Evolutionary conservation across 768 basidiomycete genomes (phyloP).

Genomic region (Leucocoprinus birnbaumii): DNA sequence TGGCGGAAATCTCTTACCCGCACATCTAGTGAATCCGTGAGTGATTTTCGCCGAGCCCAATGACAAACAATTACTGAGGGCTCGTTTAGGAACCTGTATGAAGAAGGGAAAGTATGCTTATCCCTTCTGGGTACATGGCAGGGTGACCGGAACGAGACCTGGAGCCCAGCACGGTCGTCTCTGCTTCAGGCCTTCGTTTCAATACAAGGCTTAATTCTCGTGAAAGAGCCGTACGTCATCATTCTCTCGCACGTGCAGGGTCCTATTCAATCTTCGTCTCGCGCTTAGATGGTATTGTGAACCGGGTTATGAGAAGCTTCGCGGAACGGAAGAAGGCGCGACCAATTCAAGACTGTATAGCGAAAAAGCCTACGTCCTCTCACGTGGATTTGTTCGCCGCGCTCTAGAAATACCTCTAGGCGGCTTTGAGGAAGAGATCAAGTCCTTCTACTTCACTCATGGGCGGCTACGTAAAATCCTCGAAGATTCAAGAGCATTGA

Average conservation of each 20-base stretch:
- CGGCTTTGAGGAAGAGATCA: constrained; percentile 69
- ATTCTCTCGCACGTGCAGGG: neutral
- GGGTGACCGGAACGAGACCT: constrained; percentile 84
- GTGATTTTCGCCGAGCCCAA: constrained; percentile 21
- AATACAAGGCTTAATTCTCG: constrained; percentile 90
- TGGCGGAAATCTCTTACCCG: neutral
- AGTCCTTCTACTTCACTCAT: constrained; percentile 65
- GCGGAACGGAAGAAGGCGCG: constrained; percentile 86
- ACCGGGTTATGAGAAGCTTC: constrained; percentile 89
- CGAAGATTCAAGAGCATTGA: constrained; percentile 53
- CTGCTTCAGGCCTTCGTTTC: constrained; percentile 91
- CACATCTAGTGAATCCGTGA: constrained; percentile 68
- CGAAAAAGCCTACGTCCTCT: constrained; percentile 91
- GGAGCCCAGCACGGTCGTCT: constrained; percentile 83
- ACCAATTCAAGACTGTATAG: constrained; percentile 91
- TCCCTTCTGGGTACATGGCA: constrained; percentile 92
- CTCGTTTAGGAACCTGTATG: constrained; percentile 76
- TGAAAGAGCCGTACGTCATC: constrained; percentile 80
- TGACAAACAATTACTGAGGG: neutral
- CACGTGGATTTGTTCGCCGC: constrained; percentile 85
- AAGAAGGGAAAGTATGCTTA: constrained; percentile 92
- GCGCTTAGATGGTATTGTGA: constrained; percentile 79
- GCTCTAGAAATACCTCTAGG: constrained; percentile 80
- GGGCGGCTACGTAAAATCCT: constrained; percentile 71
- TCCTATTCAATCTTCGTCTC: neutral